Base-by-base conservation (phyloP, 2,329 filamentous ascomycete genomes). In the Nectriaceae sp. region DNA sequence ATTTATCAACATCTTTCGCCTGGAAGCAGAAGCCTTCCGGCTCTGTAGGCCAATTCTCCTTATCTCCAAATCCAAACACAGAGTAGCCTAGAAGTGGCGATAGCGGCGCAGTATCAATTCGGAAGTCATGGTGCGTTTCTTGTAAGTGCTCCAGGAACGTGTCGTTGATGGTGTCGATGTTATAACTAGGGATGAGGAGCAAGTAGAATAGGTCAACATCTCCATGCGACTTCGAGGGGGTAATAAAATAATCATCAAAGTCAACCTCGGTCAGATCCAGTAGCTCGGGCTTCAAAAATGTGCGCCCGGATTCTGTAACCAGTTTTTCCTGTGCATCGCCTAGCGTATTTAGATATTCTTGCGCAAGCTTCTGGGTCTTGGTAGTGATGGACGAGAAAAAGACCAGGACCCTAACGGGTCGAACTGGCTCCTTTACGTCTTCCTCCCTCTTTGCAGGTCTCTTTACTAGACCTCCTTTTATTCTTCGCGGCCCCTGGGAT, bases 121-220 rank as follows among this genome's bases (percentile, higher is more conserved):
- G 84, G 75, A 97, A 97, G 69, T 99, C 94, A 71, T 97, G 85
- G 65, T 97, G 93, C 0, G 92, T 97, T 67, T 99, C 93, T 65
- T 88, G 80, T 5, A 99, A 74, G 66, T 96, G 90, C 55, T 90
- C 85, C 20, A 97, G 75, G 66, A 97, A 92, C 15, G 84, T 93
- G 63, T 92, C 88, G 57, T 96, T 83, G 57, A 95, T 88, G 6
- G 89, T 93, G 63, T 97, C 93, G 62, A 97, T 96, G 64, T 97
- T 95, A 75, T 97, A 97, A 54, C 89, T 92, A 0, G 93, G 94
- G 4, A 97, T 70, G 31, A 97, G 73, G 46, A 97, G 78, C 33
- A 95, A 76, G 70, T 97, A 99, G 60, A 97, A 85, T 59, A 86
- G 82, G 52, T 85, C 83, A 3, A 79, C 70, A n/a, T 76, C 68